Evolutionary conservation across 1,139 yeast species (phyloP).

Genomic region (Yamadazyma taylorii): DNA sequence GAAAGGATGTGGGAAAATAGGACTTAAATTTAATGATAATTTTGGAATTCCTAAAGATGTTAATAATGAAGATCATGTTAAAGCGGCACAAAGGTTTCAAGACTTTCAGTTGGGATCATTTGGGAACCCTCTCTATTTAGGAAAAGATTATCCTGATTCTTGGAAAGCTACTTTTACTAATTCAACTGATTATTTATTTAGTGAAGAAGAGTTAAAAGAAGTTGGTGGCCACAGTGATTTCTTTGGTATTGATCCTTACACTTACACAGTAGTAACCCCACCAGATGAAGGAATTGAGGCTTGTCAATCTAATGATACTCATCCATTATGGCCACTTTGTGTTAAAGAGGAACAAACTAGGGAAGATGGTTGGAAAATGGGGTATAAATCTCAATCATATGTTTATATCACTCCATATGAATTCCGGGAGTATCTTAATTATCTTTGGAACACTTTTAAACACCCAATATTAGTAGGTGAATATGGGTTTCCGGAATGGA

Average conservation of each 20-base stretch:
- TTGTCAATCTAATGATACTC: constrained; percentile 17
- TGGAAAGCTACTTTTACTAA: constrained; percentile 23
- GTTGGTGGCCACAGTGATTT: constrained; percentile 28
- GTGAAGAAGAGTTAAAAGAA: constrained; percentile 24
- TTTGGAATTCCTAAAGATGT: constrained; percentile 24
- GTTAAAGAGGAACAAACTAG: constrained; percentile 1
- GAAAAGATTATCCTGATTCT: constrained; percentile 29
- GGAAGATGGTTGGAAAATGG: constrained; percentile 5
- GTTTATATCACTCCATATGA: constrained; percentile 24
- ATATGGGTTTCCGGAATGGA: constrained; percentile 35
- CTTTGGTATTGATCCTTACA: constrained; percentile 37
- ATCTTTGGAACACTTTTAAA: constrained; percentile 21
- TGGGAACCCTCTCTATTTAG: constrained; percentile 31
- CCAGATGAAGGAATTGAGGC: constrained; percentile 22
- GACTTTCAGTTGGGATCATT: constrained; percentile 28
- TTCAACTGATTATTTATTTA: constrained; percentile 18
- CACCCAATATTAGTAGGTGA: constrained; percentile 27
- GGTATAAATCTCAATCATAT: constrained; percentile 25
- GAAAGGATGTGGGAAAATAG: constrained; percentile 20
- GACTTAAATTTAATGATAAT: constrained; percentile 20
- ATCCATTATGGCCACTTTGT: constrained; percentile 18
- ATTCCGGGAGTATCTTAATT: constrained; percentile 20
- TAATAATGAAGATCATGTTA: constrained; percentile 18
- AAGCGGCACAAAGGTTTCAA: constrained; percentile 28
- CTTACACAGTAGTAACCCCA: constrained; percentile 24